phyloP scores from a whole-genome alignment of 345 rosid species.

The Citrus australasica region DNA sequence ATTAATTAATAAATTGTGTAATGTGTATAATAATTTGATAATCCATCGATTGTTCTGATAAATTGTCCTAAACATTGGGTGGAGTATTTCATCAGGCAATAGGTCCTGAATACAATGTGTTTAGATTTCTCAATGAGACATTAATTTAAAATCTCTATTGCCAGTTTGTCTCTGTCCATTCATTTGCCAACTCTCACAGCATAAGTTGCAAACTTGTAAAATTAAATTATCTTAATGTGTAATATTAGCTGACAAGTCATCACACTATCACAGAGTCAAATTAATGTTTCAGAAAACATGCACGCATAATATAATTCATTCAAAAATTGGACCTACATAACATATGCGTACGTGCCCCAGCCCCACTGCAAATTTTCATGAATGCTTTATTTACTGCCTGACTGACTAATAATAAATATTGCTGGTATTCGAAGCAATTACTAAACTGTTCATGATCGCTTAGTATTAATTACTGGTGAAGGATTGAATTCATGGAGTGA shows the following conservation, averaged over 20 bases:
- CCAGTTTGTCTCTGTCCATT: not conserved
- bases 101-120: not conserved
- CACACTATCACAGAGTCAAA: too few species aligned
- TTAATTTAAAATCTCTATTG: too few species aligned
- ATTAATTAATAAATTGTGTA: not conserved
- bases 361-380: too few species aligned
- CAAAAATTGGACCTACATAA: too few species aligned
- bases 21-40: not conserved
- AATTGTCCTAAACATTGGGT: not conserved
- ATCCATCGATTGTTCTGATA: not conserved
- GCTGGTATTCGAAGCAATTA: not conserved
- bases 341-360: too few species aligned
- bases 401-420: not conserved
- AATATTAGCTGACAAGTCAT: not conserved
- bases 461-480: not conserved
- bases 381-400: too few species aligned
- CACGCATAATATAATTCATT: not conserved
- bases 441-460: too few species aligned
- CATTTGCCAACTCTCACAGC: not conserved
- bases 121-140: not conserved
- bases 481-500: not conserved
- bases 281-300: not conserved
- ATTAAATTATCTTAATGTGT: not conserved
- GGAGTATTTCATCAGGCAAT: not conserved
- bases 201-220: not conserved